These are phyloP conservation scores for Diatrype stigma DNA, from an alignment of 2,329 filamentous ascomycete species.

Conservation along the genomic window DNA sequence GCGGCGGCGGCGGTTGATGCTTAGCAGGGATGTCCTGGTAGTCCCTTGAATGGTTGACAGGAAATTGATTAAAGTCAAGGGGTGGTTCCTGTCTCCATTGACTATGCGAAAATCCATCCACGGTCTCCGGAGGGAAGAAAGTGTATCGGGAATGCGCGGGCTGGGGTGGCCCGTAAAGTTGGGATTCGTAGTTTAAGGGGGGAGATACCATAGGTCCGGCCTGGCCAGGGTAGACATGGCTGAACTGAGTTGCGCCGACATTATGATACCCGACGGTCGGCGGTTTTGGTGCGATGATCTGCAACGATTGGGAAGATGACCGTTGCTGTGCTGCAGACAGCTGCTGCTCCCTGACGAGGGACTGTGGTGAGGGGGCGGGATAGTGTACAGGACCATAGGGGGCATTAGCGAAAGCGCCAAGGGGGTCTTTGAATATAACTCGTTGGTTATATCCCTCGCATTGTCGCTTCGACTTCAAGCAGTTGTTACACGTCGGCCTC, in stretches of 20 bases:
- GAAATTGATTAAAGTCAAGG: slow-evolving; percentile 20
- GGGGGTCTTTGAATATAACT: slow-evolving; percentile 73
- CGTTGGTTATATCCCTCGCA: slow-evolving; percentile 83
- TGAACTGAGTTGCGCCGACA: slow-evolving; percentile 22
- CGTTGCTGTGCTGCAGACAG: slow-evolving; percentile 38
- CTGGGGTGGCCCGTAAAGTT: slow-evolving; percentile 16
- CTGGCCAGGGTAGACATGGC: slow-evolving; percentile 28
- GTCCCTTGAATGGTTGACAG: slow-evolving; percentile 12
- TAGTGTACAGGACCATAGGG: slow-evolving; percentile 43
- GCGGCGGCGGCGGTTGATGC: slow-evolving; percentile 4
- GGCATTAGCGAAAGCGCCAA: slow-evolving; percentile 53
- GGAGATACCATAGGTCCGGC: slow-evolving; percentile 23
- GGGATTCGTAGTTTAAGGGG: slow-evolving; percentile 19
- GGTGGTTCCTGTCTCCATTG: slow-evolving; percentile 21
- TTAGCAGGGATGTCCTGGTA: slow-evolving; percentile 9
- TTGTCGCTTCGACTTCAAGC: slow-evolving; percentile 77
- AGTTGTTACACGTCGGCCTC: slow-evolving; percentile 76
- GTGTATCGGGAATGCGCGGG: slow-evolving; percentile 21
- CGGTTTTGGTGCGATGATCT: slow-evolving; percentile 51
- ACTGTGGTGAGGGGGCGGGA: slow-evolving; percentile 40
- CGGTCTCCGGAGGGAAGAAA: slow-evolving; percentile 26
- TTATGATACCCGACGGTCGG: slow-evolving; percentile 32
- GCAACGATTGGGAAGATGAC: slow-evolving; percentile 34
- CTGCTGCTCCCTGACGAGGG: slow-evolving; percentile 39
- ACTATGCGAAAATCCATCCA: slow-evolving; percentile 21